Conservation (phyloP, 768 basidiomycete species). For the Tulasnella sp. region DNA sequence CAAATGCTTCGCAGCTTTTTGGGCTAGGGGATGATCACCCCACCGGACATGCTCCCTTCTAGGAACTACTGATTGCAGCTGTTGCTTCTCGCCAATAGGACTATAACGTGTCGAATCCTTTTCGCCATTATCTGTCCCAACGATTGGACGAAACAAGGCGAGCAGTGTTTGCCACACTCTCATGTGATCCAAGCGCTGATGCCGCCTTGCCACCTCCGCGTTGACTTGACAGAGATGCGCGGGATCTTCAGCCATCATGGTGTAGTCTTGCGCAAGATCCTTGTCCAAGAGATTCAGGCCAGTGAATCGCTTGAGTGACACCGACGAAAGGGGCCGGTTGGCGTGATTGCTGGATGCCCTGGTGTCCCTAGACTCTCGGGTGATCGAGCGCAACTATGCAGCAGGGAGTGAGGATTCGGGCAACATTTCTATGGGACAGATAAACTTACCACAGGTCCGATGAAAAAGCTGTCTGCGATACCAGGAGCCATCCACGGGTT, state of each 20-base stretch:
- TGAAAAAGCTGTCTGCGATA: conserved; percentile 20
- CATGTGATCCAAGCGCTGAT: conserved; percentile 63
- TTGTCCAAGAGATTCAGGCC: conserved; percentile 45
- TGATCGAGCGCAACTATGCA: conserved; percentile 16
- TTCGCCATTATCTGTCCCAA: background rate
- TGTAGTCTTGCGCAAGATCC: conserved; percentile 56
- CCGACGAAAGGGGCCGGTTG: conserved; percentile 5
- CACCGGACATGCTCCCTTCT: conserved; percentile 11
- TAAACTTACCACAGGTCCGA: conserved; percentile 11
- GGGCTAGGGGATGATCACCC: conserved; percentile 23
- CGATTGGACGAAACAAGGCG: conserved; percentile 26
- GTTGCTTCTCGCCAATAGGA: background rate
- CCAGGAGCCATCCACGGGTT: background rate
- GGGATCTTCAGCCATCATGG: conserved; percentile 38
- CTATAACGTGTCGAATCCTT: background rate
- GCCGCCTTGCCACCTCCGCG: conserved; percentile 47
- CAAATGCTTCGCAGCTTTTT: conserved; percentile 23
- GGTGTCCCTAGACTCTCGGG: conserved; percentile 14
- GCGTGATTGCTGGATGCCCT: conserved; percentile 16
- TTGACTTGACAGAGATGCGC: conserved; percentile 52
- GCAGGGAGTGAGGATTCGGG: background rate
- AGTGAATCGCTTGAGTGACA: conserved; percentile 30
- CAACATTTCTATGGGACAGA: background rate
- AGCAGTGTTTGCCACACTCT: conserved; percentile 53
- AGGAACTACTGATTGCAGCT: background rate